These are phyloP conservation scores for Spironucleus salmonicida DNA, from an alignment of 208 protist genomes.

Conservation along the genomic window DNA sequence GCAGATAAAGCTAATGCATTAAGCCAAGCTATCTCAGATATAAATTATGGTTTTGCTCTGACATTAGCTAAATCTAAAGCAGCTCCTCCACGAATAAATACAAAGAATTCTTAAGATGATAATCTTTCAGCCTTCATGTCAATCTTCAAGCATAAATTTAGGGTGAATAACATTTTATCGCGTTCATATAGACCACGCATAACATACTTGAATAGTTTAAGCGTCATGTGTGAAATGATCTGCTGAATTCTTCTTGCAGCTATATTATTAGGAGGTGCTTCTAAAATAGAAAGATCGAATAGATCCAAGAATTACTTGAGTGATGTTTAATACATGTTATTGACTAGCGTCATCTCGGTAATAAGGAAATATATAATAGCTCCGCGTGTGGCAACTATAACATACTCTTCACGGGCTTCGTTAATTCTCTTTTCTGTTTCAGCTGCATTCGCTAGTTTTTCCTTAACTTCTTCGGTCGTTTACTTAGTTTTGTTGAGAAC, in stretches of 20 bases:
- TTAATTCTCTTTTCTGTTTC: slow-evolving; percentile 84
- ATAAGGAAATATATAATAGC: slow-evolving; percentile 93
- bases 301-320: slow-evolving; percentile 81
- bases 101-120: slow-evolving; percentile 60
- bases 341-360: slow-evolving; percentile 82
- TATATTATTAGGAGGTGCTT: slow-evolving; percentile 59
- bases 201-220: slow-evolving; percentile 74
- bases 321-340: slow-evolving; percentile 91
- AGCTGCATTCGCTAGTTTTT: slow-evolving; percentile 73
- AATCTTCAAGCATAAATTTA: slow-evolving; percentile 84
- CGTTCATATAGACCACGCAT: slow-evolving; percentile 81
- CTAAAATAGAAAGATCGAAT: slow-evolving; percentile 73
- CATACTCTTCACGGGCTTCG: slow-evolving; percentile 80
- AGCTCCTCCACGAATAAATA: slow-evolving; percentile 75
- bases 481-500: slow-evolving; percentile 83
- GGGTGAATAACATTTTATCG: slow-evolving; percentile 82
- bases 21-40: slow-evolving; percentile 81
- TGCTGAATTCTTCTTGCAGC: slow-evolving; percentile 72
- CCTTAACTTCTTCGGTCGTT: slow-evolving; percentile 69
- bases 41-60: slow-evolving; percentile 69
- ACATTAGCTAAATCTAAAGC: slow-evolving; percentile 54
- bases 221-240: slow-evolving; percentile 79
- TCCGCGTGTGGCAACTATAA: slow-evolving; percentile 73
- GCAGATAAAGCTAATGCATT: slow-evolving; percentile 61
- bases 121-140: slow-evolving; percentile 62